A percentile compares a stretch with the other conserved stretches of the same genome.
Evolutionary conservation across 1,139 yeast species (phyloP).

Genomic region (Saccharomyces hybrid): DNA sequence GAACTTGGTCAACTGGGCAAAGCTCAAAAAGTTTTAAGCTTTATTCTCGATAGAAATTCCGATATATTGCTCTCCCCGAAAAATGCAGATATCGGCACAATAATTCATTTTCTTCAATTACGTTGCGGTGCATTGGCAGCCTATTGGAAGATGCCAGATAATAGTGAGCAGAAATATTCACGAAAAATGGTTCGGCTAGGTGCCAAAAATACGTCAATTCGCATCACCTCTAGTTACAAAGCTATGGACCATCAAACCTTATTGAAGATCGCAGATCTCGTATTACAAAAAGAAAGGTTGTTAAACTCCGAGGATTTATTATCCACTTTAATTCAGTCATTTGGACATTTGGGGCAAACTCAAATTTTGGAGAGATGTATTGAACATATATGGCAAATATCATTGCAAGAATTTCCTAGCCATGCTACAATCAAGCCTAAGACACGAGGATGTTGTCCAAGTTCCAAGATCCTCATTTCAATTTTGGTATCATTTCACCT

Average conservation of each 20-base stretch:
- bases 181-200: conserved; percentile 4
- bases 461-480: conserved; percentile 17
- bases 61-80: conserved; percentile 5
- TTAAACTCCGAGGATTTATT: conserved; percentile 11
- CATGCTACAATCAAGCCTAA: background rate
- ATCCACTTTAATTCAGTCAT: conserved; percentile 20
- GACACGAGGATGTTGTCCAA: conserved; percentile 9
- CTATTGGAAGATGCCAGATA: conserved; percentile 1
- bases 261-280: conserved; percentile 11
- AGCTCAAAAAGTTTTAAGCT: conserved; percentile 22
- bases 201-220: conserved; percentile 3
- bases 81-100: conserved; percentile 15
- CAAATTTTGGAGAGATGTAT: conserved; percentile 16
- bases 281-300: conserved; percentile 8
- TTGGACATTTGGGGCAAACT: conserved; percentile 19
- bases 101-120: conserved; percentile 11
- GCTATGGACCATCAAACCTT: conserved; percentile 4
- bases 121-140: conserved; percentile 3
- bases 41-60: conserved; percentile 11
- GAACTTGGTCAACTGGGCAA: conserved; percentile 18
- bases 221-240: background rate
- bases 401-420: background rate
- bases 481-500: conserved; percentile 19
- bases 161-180: background rate
- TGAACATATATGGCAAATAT: conserved; percentile 17